phyloP scores from a whole-genome alignment of 2,329 filamentous ascomycete genomes.

The Aspergillus proliferans region DNA sequence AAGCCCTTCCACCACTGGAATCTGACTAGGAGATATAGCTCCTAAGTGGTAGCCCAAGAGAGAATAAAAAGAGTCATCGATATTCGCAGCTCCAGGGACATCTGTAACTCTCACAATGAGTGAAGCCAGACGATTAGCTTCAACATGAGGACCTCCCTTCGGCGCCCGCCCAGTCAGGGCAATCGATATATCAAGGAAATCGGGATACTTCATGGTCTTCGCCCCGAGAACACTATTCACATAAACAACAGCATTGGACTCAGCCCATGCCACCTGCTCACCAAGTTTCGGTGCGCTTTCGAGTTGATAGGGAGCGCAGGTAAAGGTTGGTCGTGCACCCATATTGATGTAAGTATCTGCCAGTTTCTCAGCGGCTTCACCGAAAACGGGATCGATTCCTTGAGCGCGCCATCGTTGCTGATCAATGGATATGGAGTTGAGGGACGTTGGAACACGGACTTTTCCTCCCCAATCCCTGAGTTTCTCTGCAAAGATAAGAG shows the following conservation, averaged over 20 bases:
- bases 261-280: slow-evolving; percentile 41
- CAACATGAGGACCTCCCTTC: slow-evolving; percentile 21
- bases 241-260: slow-evolving; percentile 44
- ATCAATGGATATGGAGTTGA: slow-evolving; percentile 43
- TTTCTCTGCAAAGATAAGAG: slow-evolving; percentile 31
- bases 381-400: slow-evolving; percentile 28
- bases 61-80: slow-evolving; percentile 35
- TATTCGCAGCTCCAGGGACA: background rate
- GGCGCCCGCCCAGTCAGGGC: slow-evolving; percentile 38
- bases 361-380: slow-evolving; percentile 26
- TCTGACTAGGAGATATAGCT: slow-evolving; percentile 18
- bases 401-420: slow-evolving; percentile 34
- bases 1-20: slow-evolving; percentile 34
- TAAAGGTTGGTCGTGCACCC: slow-evolving; percentile 39
- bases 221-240: slow-evolving; percentile 44
- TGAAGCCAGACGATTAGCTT: slow-evolving; percentile 13
- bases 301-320: slow-evolving; percentile 41
- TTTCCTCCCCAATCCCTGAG: slow-evolving; percentile 30
- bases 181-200: slow-evolving; percentile 41
- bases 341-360: slow-evolving; percentile 35
- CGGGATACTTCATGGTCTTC: slow-evolving; percentile 42
- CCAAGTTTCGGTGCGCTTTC: slow-evolving; percentile 28
- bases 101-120: background rate
- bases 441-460: slow-evolving; percentile 35
- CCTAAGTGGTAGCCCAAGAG: slow-evolving; percentile 37